A percentile compares a stretch with the other conserved stretches of the same genome.
Evolutionary conservation across 805 yeast genomes (phyloP).

Genomic region (Henningerozyma blattae): DNA sequence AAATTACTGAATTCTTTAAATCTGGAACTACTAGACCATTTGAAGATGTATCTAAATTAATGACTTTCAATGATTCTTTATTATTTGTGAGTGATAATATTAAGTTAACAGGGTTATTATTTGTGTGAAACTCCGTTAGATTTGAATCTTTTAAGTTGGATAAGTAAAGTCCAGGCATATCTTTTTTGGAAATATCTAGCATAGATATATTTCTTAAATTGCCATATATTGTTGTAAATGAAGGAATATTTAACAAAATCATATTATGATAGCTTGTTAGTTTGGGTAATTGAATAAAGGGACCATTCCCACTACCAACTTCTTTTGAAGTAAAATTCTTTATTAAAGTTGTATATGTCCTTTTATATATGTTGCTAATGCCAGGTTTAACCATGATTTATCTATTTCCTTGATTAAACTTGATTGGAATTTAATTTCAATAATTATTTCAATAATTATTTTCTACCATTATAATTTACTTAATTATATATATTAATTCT

Average conservation of each 20-base stretch:
- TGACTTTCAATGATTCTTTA: conserved; percentile 10
- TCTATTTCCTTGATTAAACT: neutral
- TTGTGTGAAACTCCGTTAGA: conserved; percentile 9
- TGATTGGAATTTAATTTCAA: no score
- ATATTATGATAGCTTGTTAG: neutral
- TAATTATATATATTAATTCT: no score
- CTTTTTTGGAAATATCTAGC: conserved; percentile 5
- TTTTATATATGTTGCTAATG: neutral
- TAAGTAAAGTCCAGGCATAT: conserved; percentile 3
- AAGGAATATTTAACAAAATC: conserved; percentile 1
- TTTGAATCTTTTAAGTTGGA: conserved; percentile 4
- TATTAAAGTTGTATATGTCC: neutral
- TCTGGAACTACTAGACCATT: conserved; percentile 14
- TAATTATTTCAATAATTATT: no score
- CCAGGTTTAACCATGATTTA: neutral
- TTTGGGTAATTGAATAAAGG: no score
- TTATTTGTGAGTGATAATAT: conserved; percentile 13
- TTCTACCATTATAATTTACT: no score
- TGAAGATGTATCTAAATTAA: conserved; percentile 13
- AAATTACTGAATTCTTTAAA: conserved; percentile 10
- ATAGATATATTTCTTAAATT: conserved; percentile 11
- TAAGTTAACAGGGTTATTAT: conserved; percentile 16
- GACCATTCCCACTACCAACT: neutral
- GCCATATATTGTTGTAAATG: conserved; percentile 12
- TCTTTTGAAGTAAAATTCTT: neutral